Base-by-base conservation (phyloP, 78 protist species). In the Polysphondylium violaceum region DNA sequence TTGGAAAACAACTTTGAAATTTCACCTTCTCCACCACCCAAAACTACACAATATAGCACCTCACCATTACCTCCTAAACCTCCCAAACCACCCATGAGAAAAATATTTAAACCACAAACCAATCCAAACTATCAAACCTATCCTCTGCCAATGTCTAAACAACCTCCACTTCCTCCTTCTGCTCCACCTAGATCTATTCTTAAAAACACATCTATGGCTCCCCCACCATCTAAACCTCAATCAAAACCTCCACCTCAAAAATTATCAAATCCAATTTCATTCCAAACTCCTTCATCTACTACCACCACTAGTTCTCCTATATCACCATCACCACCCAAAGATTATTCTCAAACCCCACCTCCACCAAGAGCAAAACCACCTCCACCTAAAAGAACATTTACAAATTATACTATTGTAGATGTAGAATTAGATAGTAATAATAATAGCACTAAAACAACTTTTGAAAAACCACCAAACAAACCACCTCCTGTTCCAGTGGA, bases 401-500 rank as follows among this genome's bases (percentile, higher is more conserved):
- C 40, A 1, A 50, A 60, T 29, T 16, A 3, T 29, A 27, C 68
- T 4, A 4, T 60, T 60, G 68, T 27, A 16, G 16, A 29, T 3
- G 68, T 27, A 5, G 53, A 47, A 11, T 47, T 11, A 47, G 7
- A 33, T 64, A 5, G 44, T n/a, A 25, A n/a, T 21, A 40, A 27
- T 21, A 64, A 47, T 36, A 64, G 38, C 31, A 36, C 72, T 17
- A 29, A 64, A 25, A 41, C 72, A 64, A 64, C 31, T 64, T 36
- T 64, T 12, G 23, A 16, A 35, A 35, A 33, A 3, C 72, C 72
- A 64, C 72, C 72, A 36, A 64, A 64, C n/a, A 41, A 41, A 43
- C 75, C 75, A 41, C 75, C 75, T 17, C 75, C 75, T 41, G 59
- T 23, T 31, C 75, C 75, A 68, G 7, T 43, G 23, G 56, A 41